Evolutionary conservation across 2,329 filamentous ascomycete genomes (phyloP), one percentile per base, ranked within the genome.

Genomic region (Trichoderma sp.): DNA sequence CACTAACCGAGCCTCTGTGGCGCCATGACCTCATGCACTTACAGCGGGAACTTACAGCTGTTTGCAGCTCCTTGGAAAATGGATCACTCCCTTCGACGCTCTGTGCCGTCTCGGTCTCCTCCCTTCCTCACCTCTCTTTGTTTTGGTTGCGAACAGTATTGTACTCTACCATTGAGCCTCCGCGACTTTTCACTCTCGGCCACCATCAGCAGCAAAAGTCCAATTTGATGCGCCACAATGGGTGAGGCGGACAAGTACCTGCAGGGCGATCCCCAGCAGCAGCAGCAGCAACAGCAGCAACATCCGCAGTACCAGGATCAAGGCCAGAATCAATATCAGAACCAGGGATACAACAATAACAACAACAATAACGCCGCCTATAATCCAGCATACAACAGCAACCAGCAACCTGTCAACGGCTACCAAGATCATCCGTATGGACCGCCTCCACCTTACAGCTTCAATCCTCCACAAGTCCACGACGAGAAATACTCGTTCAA

Each of bases 401-500:
- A 50, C 21, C 71, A 56, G 5, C 71, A 33, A 11, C 71, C 71
- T 41, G 12, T 5, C 4, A 67, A 67, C 27, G 63, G 35, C 31
- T 67, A 59, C n/a, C 64, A 67, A 6, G 24, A 60, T 45, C 62
- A 66, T 18, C 69, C 81, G 16, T 80, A 82, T 67, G 80, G 80
- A 14, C 77, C 79, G 24, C 82, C 82, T 66, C 82, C 81, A 2
- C 78, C 79, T 3, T 83, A 84, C 71, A 81, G 81, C 29, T 85
- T 84, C 78, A 82, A 84, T 71, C 82, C 84, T 12, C 83, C 83
- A 2, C 81, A 85, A 69, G 78, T 81, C 38, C 81, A 84, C 59
- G 83, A 83, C 71, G 87, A 89, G 77, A 90, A 90, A 81, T 85
- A 86, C 41, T 85, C 85, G 35, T 98, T 97, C 82, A 91, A 96